Evolutionary conservation across 257 asterid genomes (phyloP).

Genomic region (Solanum chmielewskii): DNA sequence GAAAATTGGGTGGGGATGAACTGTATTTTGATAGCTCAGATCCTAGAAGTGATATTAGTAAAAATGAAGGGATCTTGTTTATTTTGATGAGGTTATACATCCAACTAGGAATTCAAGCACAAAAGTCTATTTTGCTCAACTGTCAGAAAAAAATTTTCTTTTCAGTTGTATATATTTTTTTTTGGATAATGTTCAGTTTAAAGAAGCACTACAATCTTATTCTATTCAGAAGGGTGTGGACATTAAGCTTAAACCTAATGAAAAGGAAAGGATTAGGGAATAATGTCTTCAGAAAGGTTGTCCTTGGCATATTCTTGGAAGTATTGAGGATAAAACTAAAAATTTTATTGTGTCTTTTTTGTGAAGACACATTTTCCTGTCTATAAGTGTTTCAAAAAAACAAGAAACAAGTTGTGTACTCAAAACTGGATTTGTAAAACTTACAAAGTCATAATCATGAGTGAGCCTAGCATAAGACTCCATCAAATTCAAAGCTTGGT

Average conservation of each 20-base stretch:
- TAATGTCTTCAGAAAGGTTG: background rate
- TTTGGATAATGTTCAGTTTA: background rate
- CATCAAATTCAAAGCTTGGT: background rate
- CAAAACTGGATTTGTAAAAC: background rate
- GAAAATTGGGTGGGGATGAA: background rate
- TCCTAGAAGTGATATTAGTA: background rate
- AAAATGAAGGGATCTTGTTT: background rate
- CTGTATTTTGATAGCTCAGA: background rate
- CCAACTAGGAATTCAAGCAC: background rate
- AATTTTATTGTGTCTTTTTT: background rate
- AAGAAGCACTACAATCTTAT: background rate
- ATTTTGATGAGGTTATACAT: no score
- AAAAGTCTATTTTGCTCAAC: background rate
- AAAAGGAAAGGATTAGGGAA: background rate
- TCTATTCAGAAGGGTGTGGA: background rate
- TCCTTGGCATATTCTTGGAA: conserved; percentile 11
- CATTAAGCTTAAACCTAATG: background rate
- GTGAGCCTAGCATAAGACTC: background rate
- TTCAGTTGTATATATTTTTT: background rate
- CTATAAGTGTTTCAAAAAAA: background rate
- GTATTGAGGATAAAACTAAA: background rate
- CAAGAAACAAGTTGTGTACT: background rate
- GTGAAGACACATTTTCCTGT: background rate
- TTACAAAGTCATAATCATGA: background rate
- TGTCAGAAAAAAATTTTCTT: background rate